Evolutionary conservation across 139 green algal species (phyloP).

Genomic region (Nannochloris sp.): DNA sequence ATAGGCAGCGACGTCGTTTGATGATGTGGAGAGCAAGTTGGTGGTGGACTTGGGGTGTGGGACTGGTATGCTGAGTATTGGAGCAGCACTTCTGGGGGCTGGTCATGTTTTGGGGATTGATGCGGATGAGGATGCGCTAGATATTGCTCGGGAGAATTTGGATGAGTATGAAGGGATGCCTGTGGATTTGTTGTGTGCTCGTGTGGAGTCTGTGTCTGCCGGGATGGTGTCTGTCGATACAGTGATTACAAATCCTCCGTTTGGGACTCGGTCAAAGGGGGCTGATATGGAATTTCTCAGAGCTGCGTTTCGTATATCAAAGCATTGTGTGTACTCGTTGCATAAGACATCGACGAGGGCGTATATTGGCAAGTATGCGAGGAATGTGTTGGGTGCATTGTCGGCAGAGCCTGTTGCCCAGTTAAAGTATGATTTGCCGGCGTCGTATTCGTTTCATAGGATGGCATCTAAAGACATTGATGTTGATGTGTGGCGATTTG

Average conservation of each 20-base stretch:
- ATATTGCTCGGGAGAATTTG: conserved; percentile 53
- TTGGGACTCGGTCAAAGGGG: conserved; percentile 80
- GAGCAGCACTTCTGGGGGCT: conserved; percentile 62
- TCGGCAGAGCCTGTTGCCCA: conserved; percentile 77
- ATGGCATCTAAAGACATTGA: conserved; percentile 65
- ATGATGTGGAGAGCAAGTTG: conserved; percentile 59
- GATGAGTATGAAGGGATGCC: conserved; percentile 62
- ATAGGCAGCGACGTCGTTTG: conserved; percentile 51
- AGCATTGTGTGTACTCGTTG: conserved; percentile 73
- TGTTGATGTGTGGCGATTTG: conserved; percentile 78
- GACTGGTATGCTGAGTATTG: conserved; percentile 84
- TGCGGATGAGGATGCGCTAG: conserved; percentile 73
- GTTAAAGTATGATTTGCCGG: conserved; percentile 83
- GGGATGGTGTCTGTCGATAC: conserved; percentile 55
- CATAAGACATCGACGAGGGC: conserved; percentile 81
- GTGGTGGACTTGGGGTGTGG: conserved; percentile 86
- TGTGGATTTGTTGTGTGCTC: conserved; percentile 55
- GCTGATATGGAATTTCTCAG: conserved; percentile 84
- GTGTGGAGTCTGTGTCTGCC: conserved; percentile 25
- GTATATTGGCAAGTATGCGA: conserved; percentile 53
- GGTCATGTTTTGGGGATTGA: conserved; percentile 75
- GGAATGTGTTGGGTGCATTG: conserved; percentile 42
- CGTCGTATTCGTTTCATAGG: conserved; percentile 80
- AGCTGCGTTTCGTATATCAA: conserved; percentile 46
- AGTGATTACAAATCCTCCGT: conserved; percentile 94